These are phyloP conservation scores for Eucalyptus microcorys DNA, from an alignment of 345 rosid species.

Conservation along the genomic window DNA sequence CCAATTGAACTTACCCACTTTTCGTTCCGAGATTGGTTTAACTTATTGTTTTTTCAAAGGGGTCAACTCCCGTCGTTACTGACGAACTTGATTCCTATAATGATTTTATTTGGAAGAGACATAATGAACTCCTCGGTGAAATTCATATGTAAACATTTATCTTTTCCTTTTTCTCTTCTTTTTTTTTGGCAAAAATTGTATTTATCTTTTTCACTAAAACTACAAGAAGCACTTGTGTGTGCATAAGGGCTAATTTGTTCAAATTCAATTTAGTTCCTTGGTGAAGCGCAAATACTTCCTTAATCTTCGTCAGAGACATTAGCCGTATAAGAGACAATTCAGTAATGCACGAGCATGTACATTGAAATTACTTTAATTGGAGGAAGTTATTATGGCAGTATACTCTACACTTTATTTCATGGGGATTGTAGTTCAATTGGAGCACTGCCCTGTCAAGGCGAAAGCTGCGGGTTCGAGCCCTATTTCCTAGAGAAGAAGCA, in stretches of 20 bases:
- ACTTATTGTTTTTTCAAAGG: too few relatives aligned
- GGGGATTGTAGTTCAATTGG: too few relatives aligned
- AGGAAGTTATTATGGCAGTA: not conserved
- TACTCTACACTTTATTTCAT: too few relatives aligned
- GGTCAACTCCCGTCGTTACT: accelerated
- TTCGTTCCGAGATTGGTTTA: not conserved
- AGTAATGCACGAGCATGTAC: not conserved
- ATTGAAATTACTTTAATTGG: not conserved
- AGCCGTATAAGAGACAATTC: not conserved
- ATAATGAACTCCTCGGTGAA: accelerated
- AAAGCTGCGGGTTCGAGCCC: accelerated
- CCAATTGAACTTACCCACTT: not conserved
- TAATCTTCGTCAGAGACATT: not conserved
- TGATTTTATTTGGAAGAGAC: too few relatives aligned
- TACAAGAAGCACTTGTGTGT: not conserved
- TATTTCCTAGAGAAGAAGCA: too few relatives aligned
- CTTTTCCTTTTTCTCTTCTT: too few relatives aligned
- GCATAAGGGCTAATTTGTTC: not conserved
- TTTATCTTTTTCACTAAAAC: not conserved
- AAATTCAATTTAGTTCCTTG: not conserved
- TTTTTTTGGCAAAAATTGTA: not conserved
- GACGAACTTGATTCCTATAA: too few relatives aligned
- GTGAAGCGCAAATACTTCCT: not conserved
- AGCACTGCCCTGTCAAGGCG: too few relatives aligned
- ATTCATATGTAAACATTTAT: too few relatives aligned